Base-by-base conservation (phyloP, 768 basidiomycete genomes). In the Lentinula detonsa region DNA sequence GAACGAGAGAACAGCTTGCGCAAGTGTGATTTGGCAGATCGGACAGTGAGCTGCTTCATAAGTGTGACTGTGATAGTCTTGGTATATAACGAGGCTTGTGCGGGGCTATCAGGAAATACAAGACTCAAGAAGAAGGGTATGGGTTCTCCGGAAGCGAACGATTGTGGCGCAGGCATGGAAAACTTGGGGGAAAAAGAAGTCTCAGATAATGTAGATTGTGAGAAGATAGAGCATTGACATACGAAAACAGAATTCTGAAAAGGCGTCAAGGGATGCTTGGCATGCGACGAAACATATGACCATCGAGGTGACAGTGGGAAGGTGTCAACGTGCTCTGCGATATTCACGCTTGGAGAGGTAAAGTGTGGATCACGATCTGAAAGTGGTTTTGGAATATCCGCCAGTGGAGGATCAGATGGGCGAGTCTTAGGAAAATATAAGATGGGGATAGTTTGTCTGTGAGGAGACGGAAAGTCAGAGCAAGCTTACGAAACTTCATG, bases 121-220 rank as follows among this genome's bases (percentile, higher is more conserved):
- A 60, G 50, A 16, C 59, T 52, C 13, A 60, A 49, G 49, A 60
- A 43, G 40, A 60, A 60, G 28, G 59, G 59, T 37, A 60, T 60
- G 11, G 33, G 39, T 50, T 60, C 48, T 15, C 59, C 59, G 21
- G 59, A 60, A n/a, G 50, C 50, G 51, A 51, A 60, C n/a, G 49
- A 51, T 52, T 60, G 49, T 33, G 59, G 59, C 48, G 59, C 33
- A 39, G 59, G 59, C 15, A 60, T 18, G 4, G 59, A 60, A 15
- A 60, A 52, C 59, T 60, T 13, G 48, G n/a, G 9, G 23, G 18
- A 55, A 31, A 28, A 23, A 45, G 13, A 13, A 31, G 8, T 5
- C 13, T 28, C 7, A 56, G 39, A 56, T 5, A 31, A 43, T 15
- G 39, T 31, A 56, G 13, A 11, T 21, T 42, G 50, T 60, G 37